phyloP scores from a whole-genome alignment of 495 filamentous ascomycete species.

The Clohesyomyces aquaticus region DNA sequence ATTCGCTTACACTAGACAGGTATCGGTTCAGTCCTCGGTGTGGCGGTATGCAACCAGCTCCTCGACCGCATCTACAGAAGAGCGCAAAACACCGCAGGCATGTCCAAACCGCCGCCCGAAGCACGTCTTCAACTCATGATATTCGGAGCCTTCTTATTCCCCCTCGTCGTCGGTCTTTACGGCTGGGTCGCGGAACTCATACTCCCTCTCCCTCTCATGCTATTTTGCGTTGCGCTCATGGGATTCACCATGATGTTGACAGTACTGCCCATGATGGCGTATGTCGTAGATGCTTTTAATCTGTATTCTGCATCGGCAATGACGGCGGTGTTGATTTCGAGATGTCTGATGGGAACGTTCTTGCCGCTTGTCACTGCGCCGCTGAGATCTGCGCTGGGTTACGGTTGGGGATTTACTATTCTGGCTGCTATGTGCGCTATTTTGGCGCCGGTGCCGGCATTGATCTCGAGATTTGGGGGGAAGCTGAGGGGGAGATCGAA shows the following conservation, averaged over 20 bases:
- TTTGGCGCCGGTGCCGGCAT: constrained; percentile 56
- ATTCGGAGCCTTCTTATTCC: constrained; percentile 48
- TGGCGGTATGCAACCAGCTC: constrained; percentile 40
- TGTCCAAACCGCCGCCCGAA: constrained; percentile 51
- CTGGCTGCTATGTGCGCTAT: constrained; percentile 47
- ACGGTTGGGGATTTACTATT: constrained; percentile 55
- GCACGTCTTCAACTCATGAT: constrained; percentile 57
- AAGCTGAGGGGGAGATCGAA: constrained; percentile 56
- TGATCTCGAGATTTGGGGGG: constrained; percentile 55
- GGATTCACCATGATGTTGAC: constrained; percentile 51
- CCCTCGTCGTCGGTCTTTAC: constrained; percentile 52
- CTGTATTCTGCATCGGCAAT: constrained; percentile 60
- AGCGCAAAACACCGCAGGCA: constrained; percentile 48
- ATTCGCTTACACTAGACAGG: constrained; percentile 49
- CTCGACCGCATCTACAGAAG: constrained; percentile 58
- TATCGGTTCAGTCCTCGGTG: constrained; percentile 54
- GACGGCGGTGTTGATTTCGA: constrained; percentile 58
- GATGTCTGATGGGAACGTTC: constrained; percentile 60
- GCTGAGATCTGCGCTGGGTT: constrained; percentile 52
- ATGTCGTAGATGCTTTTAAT: constrained; percentile 62
- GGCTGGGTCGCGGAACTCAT: constrained; percentile 54
- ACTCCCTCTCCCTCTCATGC: constrained; percentile 49
- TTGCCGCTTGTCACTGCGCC: constrained; percentile 55
- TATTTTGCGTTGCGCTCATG: constrained; percentile 48
- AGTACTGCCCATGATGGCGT: constrained; percentile 56